phyloP scores from a whole-genome alignment of 2,329 filamentous ascomycete species.

The Pezicula rhizophila region DNA sequence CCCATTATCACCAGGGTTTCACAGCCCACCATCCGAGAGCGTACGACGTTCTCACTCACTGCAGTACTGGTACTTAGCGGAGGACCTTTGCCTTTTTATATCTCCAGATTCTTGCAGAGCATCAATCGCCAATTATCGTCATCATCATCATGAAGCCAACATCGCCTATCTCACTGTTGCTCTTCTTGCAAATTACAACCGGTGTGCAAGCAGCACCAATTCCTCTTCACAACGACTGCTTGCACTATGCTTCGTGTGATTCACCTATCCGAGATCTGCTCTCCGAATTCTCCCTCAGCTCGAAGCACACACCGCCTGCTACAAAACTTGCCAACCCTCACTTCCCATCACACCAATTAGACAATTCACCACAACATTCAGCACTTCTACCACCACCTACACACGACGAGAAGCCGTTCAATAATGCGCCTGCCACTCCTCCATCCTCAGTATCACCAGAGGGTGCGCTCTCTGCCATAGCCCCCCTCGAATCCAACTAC shows the following conservation, averaged over 20 bases:
- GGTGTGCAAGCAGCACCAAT: slow-evolving; percentile 8
- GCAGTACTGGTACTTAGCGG: too few relatives aligned
- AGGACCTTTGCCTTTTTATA: background rate
- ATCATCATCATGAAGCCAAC: slow-evolving; percentile 18
- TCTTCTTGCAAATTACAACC: slow-evolving; percentile 19
- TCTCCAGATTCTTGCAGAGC: background rate
- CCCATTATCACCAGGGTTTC: too few relatives aligned
- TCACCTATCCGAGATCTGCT: slow-evolving; percentile 4
- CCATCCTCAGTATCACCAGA: slow-evolving; percentile 12
- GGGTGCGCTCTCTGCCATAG: slow-evolving; percentile 14
- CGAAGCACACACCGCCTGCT: background rate
- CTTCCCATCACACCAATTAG: slow-evolving; percentile 19
- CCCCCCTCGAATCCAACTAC: slow-evolving; percentile 17
- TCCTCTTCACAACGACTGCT: slow-evolving; percentile 2
- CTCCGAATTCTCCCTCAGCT: background rate
- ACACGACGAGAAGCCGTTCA: slow-evolving; percentile 10
- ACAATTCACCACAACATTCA: slow-evolving; percentile 1
- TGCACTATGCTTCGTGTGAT: slow-evolving; percentile 4
- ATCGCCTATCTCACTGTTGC: slow-evolving; percentile 18
- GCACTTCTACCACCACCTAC: background rate
- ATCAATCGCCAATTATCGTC: background rate
- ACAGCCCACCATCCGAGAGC: too few relatives aligned
- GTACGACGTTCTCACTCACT: too few relatives aligned
- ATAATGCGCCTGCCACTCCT: slow-evolving; percentile 21
- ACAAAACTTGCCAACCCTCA: slow-evolving; percentile 15